A percentile compares a stretch with the other conserved stretches of the same genome.
phyloP scores from a whole-genome alignment of 1,139 yeast genomes.

The Keqinozyma sinolaborantium region DNA sequence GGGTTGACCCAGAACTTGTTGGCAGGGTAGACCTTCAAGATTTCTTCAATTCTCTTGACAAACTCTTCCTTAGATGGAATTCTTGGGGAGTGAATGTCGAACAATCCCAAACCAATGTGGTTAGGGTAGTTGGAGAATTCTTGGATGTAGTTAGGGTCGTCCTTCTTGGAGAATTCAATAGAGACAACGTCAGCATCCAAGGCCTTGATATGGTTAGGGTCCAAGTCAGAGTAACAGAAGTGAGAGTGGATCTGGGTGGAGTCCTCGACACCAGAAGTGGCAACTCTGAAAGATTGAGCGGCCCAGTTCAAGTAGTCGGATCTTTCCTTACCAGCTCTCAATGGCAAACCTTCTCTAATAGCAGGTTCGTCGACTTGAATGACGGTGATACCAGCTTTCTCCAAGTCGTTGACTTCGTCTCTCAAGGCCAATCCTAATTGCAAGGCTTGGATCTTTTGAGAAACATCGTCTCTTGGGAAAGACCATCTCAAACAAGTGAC shows the following conservation, averaged over 20 bases:
- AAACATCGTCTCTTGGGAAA: slow-evolving; percentile 98
- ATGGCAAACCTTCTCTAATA: slow-evolving; percentile 99
- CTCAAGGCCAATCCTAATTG: slow-evolving; percentile 97
- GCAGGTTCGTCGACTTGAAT: slow-evolving; percentile 99
- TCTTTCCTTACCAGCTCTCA: slow-evolving; percentile 97
- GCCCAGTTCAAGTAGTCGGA: slow-evolving; percentile 97
- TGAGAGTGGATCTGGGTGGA: slow-evolving; percentile 98
- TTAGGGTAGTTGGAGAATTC: slow-evolving; percentile 98
- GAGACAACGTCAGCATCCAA: slow-evolving; percentile 99
- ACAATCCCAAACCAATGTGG: slow-evolving; percentile 98
- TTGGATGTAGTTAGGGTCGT: slow-evolving; percentile 95
- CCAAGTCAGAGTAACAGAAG: slow-evolving; percentile 99
- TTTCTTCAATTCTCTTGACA: slow-evolving; percentile 87
- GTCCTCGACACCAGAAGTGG: slow-evolving; percentile 96
- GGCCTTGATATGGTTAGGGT: slow-evolving; percentile 99
- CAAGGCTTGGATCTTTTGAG: slow-evolving; percentile 91
- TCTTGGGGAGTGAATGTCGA: slow-evolving; percentile 99
- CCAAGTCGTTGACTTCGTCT: slow-evolving; percentile 97
- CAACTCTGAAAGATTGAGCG: slow-evolving; percentile 99
- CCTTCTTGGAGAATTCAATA: slow-evolving; percentile 99
- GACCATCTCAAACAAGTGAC: slow-evolving; percentile 99
- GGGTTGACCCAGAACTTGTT: slow-evolving; percentile 99
- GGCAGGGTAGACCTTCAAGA: slow-evolving; percentile 95
- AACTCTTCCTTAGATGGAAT: slow-evolving; percentile 97
- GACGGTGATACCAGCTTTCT: slow-evolving; percentile 95